Conservation (phyloP, 192 early-diverging fungal species). For the Umbelopsis sp. region DNA sequence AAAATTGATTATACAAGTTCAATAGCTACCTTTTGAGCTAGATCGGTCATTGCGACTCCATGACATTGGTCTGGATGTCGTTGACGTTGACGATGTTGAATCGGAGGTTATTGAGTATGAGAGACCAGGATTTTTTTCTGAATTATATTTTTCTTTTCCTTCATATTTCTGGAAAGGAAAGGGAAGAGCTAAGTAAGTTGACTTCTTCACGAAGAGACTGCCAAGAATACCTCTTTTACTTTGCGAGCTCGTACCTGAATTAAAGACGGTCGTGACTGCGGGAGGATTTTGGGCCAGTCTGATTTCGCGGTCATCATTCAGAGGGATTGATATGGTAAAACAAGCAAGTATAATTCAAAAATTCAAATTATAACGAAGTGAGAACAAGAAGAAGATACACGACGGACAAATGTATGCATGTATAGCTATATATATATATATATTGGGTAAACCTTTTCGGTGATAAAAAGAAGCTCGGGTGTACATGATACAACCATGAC, state of each 20-base stretch:
- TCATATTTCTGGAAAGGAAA: background rate
- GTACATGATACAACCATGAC: no score
- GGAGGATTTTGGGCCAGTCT: background rate
- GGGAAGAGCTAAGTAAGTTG: no score
- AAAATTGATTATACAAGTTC: no score
- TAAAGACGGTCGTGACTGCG: background rate
- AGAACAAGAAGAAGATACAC: no score
- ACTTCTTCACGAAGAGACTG: no score
- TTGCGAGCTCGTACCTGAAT: slow-evolving; percentile 5
- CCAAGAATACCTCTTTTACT: background rate
- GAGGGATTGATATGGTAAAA: background rate
- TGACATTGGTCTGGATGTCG: background rate
- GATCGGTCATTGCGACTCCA: background rate
- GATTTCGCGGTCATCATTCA: background rate
- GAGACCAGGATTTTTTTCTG: background rate
- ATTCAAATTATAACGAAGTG: no score
- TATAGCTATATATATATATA: no score
- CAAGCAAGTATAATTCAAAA: background rate
- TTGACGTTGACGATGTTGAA: background rate
- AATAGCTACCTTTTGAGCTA: background rate
- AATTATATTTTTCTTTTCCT: slow-evolving; percentile 4
- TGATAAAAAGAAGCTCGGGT: no score
- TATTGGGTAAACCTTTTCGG: no score
- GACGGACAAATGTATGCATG: no score
- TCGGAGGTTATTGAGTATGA: background rate